Evolutionary conservation across 805 yeast species (phyloP), one percentile per base, ranked within the genome.

Genomic region (Candida verbasci): DNA sequence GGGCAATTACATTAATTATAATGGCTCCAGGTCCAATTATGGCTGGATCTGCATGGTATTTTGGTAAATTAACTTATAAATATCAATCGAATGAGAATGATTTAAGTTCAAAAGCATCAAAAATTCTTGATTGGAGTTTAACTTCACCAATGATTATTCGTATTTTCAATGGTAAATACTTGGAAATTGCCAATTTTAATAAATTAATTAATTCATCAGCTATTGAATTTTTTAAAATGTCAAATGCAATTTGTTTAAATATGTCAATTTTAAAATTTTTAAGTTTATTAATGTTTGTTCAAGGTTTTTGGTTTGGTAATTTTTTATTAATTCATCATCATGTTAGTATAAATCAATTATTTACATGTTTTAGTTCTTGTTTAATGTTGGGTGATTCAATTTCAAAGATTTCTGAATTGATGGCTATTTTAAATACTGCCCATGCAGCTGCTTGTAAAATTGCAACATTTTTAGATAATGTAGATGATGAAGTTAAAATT

Each of bases 221-320:
- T 1, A 39, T 30, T 6, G 58, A 60, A 1, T 78, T 67, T 44
- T 59, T 66, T 28, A 64, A 63, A 29, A 49, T 69, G 28, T 65
- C 76, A n/a, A 49, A 76, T 17, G 71, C 67, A 11, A 59, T 76
- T 4, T 63, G 80, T 9, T 49, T 73, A 0, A 88, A 86, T 50
- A 55, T 72, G 16, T 81, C 84, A 0, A 29, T 74, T 0, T 56
- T 82, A 34, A 74, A 81, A 47, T 59, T 74, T 17, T 46, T 89
- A 3, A 70, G 82, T 0, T 62, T 86, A 25, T 53, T 79, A 52
- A 80, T 88, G 79, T 88, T 91, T 64, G 84, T 89, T 3, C 96
- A 86, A 57, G 94, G 91, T 0, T 85, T 93, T 49, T 88, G 95
- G 86, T 91, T 82, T 60, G 99, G 97, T 1, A 74, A 82, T 20